Percentiles rank a stretch among this genome's conserved stretches.
phyloP scores from a whole-genome alignment of 176 grass and related monocot species.

The Musa beccarii region DNA sequence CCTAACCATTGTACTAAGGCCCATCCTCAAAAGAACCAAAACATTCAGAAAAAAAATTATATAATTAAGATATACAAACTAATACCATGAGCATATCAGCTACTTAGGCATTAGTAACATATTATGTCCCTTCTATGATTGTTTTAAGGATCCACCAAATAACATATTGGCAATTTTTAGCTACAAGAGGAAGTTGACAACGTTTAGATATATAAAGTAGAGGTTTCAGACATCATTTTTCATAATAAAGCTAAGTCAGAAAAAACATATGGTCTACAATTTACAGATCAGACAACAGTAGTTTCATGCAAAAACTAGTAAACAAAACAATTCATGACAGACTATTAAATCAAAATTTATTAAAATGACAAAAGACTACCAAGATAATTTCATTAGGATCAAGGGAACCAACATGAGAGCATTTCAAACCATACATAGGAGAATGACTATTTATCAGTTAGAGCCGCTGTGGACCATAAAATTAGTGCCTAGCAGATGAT shows the following conservation, averaged over 20 bases:
- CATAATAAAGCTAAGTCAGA: no score
- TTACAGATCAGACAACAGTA: neutral
- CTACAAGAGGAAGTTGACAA: no score
- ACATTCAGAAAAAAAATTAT: no score
- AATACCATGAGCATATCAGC: neutral
- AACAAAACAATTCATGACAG: neutral
- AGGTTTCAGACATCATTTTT: no score
- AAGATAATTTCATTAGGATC: neutral
- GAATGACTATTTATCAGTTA: neutral
- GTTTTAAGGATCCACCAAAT: neutral
- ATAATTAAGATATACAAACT: no score
- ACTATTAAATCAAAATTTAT: neutral
- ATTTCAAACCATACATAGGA: neutral
- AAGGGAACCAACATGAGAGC: neutral
- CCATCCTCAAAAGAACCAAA: no score
- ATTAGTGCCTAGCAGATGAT: neutral
- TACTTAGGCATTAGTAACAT: neutral
- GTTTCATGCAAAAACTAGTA: neutral
- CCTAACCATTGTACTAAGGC: no score
- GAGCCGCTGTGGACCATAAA: neutral
- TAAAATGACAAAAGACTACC: no score
- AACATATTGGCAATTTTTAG: no score
- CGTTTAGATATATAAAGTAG: no score
- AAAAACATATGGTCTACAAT: neutral
- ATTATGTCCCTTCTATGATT: neutral